Conservation (phyloP, 495 filamentous ascomycete genomes). For the Glonium stellatum region DNA sequence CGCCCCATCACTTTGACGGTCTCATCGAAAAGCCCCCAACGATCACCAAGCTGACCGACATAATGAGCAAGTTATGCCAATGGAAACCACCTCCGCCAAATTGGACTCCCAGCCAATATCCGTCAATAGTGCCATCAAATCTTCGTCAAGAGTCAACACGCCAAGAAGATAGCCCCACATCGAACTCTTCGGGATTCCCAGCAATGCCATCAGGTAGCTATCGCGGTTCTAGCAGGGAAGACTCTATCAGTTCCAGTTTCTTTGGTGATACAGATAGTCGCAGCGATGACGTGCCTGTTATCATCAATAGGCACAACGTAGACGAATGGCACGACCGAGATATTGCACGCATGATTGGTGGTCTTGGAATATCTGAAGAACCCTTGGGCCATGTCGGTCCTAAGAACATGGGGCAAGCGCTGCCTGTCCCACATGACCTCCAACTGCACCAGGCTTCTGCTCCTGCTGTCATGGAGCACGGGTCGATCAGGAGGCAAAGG, state of each 20-base stretch:
- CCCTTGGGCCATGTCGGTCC: constrained; percentile 23
- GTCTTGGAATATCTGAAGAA: constrained; percentile 63
- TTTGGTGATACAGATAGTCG: constrained; percentile 79
- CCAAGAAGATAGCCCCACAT: constrained; percentile 77
- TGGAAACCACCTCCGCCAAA: constrained; percentile 70
- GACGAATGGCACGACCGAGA: constrained; percentile 59
- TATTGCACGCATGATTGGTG: constrained; percentile 45
- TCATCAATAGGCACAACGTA: constrained; percentile 59
- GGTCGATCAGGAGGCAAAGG: constrained; percentile 55
- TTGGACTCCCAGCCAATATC: constrained; percentile 39
- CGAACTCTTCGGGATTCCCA: constrained; percentile 71
- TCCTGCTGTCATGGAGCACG: constrained; percentile 54
- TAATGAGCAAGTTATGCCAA: constrained; percentile 74
- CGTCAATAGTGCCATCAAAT: constrained; percentile 52
- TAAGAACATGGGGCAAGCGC: constrained; percentile 17
- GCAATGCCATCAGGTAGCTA: constrained; percentile 64
- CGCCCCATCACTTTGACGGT: constrained; percentile 88
- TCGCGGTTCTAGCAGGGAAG: constrained; percentile 67
- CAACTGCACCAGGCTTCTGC: constrained; percentile 61
- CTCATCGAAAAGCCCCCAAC: constrained; percentile 95
- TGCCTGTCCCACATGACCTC: constrained; percentile 37
- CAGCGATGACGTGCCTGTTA: constrained; percentile 71
- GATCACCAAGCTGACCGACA: constrained; percentile 76
- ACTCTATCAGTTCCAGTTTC: constrained; percentile 78
- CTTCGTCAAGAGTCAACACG: constrained; percentile 55